phyloP scores from a whole-genome alignment of 2,329 filamentous ascomycete genomes.

The Xylaria sp. region DNA sequence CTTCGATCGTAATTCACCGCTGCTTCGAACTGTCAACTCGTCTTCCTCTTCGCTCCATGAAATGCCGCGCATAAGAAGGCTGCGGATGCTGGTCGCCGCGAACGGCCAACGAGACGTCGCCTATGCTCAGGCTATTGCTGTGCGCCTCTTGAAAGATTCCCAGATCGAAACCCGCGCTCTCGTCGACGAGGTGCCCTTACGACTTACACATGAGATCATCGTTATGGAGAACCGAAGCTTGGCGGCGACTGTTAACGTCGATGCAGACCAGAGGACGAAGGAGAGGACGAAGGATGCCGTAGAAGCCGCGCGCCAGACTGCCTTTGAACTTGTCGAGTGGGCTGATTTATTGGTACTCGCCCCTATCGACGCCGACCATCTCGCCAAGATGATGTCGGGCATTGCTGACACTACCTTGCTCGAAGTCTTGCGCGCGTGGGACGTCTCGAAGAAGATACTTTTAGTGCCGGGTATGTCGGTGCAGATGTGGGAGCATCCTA shows the following conservation, averaged over 20 bases:
- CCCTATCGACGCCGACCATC: constrained; percentile 83
- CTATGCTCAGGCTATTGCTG: constrained; percentile 72
- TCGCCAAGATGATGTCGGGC: constrained; percentile 89
- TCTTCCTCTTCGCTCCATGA: constrained; percentile 53
- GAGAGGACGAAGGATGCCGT: constrained; percentile 55
- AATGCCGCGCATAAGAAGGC: constrained; percentile 57
- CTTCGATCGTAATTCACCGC: constrained; percentile 17
- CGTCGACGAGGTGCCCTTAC: constrained; percentile 72
- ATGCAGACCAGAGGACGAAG: constrained; percentile 51
- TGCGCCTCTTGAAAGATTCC: constrained; percentile 73
- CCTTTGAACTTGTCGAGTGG: constrained; percentile 82
- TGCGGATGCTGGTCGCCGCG: constrained; percentile 72
- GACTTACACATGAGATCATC: constrained; percentile 71
- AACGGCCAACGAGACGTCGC: constrained; percentile 73
- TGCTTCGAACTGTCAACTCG: constrained; percentile 42
- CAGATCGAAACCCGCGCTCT: constrained; percentile 71
- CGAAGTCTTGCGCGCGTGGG: constrained; percentile 86
- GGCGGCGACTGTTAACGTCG: constrained; percentile 50
- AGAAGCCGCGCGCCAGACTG: constrained; percentile 65
- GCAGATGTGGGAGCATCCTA: constrained; percentile 89
- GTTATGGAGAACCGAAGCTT: constrained; percentile 67
- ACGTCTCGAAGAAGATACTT: constrained; percentile 84
- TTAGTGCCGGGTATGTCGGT: constrained; percentile 90
- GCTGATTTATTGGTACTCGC: constrained; percentile 86
- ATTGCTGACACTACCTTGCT: constrained; percentile 83